These are phyloP conservation scores for Bipolaris victoriae DNA, from an alignment of 2,329 filamentous ascomycete species.

Conservation along the genomic window DNA sequence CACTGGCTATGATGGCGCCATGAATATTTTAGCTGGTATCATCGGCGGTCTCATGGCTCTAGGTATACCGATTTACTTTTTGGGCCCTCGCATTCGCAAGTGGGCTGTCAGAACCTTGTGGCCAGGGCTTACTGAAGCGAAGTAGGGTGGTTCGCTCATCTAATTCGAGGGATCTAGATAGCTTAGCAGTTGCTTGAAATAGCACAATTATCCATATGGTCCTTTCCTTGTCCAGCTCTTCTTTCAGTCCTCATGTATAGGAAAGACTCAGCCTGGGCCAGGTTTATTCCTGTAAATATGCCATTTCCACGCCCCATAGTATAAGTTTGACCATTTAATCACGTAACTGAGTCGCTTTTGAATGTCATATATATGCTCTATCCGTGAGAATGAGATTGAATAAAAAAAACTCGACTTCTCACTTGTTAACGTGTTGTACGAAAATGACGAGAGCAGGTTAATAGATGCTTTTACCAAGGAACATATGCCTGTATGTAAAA, in stretches of 20 bases:
- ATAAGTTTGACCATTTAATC: too few species aligned
- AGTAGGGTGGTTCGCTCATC: not conserved
- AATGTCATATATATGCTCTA: too few species aligned
- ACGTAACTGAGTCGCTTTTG: too few species aligned
- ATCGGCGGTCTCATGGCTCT: not conserved
- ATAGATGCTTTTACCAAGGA: too few species aligned
- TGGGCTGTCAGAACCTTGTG: not conserved
- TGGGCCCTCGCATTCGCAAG: not conserved
- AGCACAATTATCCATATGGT: not conserved
- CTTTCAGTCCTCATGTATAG: not conserved
- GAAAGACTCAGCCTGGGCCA: not conserved
- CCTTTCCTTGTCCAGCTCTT: not conserved
- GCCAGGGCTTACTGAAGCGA: not conserved
- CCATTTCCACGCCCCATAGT: not conserved
- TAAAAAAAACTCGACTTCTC: too few species aligned
- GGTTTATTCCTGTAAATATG: not conserved
- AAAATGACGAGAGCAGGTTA: too few species aligned
- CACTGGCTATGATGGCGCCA: not conserved
- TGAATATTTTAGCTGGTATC: not conserved
- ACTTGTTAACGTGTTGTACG: too few species aligned
- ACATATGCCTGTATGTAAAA: too few species aligned
- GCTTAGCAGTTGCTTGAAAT: not conserved
- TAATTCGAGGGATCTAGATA: not conserved
- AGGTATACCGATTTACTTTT: not conserved
- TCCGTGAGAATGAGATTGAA: too few species aligned